Conservation (phyloP, 1,139 yeast genomes). For the Saccharomyces hybrid region DNA sequence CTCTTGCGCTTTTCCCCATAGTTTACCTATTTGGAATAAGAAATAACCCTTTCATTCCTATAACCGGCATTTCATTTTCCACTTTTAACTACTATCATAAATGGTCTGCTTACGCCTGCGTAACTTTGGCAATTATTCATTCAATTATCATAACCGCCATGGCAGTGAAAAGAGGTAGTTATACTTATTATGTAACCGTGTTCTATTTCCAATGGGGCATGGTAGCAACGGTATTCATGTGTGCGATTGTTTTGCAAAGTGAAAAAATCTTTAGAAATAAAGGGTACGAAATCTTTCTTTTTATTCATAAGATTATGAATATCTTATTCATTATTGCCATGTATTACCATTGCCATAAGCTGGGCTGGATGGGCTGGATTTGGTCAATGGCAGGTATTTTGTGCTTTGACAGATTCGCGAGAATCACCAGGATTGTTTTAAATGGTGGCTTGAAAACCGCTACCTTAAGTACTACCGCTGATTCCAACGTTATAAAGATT, state of each 20-base stretch:
- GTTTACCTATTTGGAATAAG: constrained; percentile 51
- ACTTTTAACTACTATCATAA: constrained; percentile 45
- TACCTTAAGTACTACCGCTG: constrained; percentile 29
- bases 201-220: constrained; percentile 40
- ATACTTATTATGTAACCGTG: constrained; percentile 18
- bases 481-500: constrained; percentile 35
- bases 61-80: constrained; percentile 43
- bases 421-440: constrained; percentile 32
- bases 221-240: constrained; percentile 39
- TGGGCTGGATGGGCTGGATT: constrained; percentile 43
- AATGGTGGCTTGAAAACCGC: constrained; percentile 37
- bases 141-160: constrained; percentile 43
- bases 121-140: constrained; percentile 40
- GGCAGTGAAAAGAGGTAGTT: constrained; percentile 30
- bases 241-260: constrained; percentile 40
- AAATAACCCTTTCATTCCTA: constrained; percentile 47
- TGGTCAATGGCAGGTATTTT: constrained; percentile 37
- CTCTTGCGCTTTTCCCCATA: constrained; percentile 46
- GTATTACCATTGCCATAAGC: constrained; percentile 35
- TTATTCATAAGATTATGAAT: constrained; percentile 35
- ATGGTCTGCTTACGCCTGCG: constrained; percentile 36
- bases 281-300: constrained; percentile 39
- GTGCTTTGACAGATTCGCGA: constrained; percentile 35
- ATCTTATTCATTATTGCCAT: constrained; percentile 34
- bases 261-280: constrained; percentile 39